Conservation (phyloP, 73 alveolate genomes). For the Paramecium tetraurelia region DNA sequence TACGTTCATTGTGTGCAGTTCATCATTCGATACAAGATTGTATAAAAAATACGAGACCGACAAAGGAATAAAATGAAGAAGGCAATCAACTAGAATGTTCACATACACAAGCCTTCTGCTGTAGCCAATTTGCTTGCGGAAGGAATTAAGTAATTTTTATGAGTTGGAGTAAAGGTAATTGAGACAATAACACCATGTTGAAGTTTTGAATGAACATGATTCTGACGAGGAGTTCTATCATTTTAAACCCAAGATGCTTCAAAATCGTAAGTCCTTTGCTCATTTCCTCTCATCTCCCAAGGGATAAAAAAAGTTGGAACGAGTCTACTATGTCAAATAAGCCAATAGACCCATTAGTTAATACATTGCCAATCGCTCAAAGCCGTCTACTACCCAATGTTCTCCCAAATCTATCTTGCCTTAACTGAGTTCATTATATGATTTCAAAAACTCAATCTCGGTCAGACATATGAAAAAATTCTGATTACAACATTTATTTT, state of each 20-base stretch:
- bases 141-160: not conserved
- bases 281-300: not conserved
- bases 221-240: slow-evolving; percentile 21
- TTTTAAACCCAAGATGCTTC: not conserved
- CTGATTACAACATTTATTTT: not conserved
- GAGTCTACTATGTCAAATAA: not conserved
- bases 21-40: not conserved
- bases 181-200: not conserved
- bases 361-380: not conserved
- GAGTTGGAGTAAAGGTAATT: not conserved
- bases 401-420: not conserved
- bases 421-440: not conserved
- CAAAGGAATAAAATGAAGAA: slow-evolving; percentile 25
- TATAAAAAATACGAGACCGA: not conserved
- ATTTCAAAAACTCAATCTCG: not conserved
- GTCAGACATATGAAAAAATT: slow-evolving; percentile 16
- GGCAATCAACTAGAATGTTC: not conserved
- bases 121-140: not conserved
- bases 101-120: not conserved
- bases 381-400: not conserved
- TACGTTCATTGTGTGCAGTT: not conserved
- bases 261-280: not conserved
- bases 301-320: not conserved
- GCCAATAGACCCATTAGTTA: slow-evolving; percentile 15
- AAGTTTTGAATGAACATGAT: not conserved